Evolutionary conservation across 2,329 filamentous ascomycete genomes (phyloP), one percentile per base, ranked within the genome.

Genomic region (Sodiomyces alkalinus): DNA sequence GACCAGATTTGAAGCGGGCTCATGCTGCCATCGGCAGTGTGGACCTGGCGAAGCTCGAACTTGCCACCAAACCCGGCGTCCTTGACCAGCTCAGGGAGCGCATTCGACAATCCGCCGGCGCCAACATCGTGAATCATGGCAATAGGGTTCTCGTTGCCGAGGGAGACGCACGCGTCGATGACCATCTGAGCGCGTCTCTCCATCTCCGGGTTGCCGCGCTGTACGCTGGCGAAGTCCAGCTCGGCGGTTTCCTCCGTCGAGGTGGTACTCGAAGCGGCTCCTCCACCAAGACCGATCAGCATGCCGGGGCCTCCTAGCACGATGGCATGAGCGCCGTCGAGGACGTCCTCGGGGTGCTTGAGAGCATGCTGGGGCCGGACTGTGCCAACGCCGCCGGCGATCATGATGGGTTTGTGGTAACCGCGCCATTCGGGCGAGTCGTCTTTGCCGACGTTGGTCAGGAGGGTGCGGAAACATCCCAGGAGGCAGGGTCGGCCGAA

Each of bases 381-480:
- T 5, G 81, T 93, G 27, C 90, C 90, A 19, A 96, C 73, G 47
- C 90, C 90, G 47, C 90, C 90, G 36, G 90, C 90, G 56, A 98
- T 83, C 82, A 94, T 92, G 51, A 93, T 94, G 7, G 90, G 90
- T 60, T 98, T 98, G 56, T 96, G 90, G 50, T 92, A 98, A 15
- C 90, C 90, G 41, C 87, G 70, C 45, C 82, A 68, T 40, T 92
- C 83, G 13, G 64, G 64, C 12, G 46, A 41, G 4, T 50, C 49
- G 27, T 62, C 58, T 20, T 55, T 51, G 22, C 68, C 69, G 31
- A 80, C 64, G 32, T 74, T 65, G 23, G 76, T 80, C 17, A 92
- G 71, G 20, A 98, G 66, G 1, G 90, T 98, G 35, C 87, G 69
- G 63, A 98, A 98, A 47, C 85, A 87, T 14, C 90, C 90, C 3